Evolutionary conservation across 805 yeast species (phyloP).

Genomic region (Wickerhamomyces queroliae): DNA sequence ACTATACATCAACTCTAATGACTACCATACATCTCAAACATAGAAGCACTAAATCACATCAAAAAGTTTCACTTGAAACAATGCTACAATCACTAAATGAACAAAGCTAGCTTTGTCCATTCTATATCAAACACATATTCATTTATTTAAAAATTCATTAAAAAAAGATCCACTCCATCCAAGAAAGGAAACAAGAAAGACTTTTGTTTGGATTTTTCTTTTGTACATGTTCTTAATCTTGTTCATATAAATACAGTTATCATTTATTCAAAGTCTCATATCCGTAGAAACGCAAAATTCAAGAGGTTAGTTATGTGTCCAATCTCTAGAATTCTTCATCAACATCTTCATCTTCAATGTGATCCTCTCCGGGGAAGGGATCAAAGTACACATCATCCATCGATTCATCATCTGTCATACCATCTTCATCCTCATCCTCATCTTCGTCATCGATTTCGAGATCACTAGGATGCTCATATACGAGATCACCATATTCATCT

Average conservation of each 20-base stretch:
- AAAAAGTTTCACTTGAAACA: not conserved
- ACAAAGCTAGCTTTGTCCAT: not conserved
- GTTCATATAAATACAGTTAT: not conserved
- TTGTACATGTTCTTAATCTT: not conserved
- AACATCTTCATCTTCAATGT: not conserved
- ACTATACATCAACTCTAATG: no score
- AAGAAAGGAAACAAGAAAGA: not conserved
- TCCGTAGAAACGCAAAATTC: not conserved
- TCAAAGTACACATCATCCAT: slow-evolving; percentile 3
- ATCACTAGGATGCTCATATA: not conserved
- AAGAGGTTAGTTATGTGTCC: no score
- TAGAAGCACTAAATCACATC: slow-evolving; percentile 21
- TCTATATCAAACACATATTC: not conserved
- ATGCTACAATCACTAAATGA: no score
- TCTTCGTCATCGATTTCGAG: not conserved
- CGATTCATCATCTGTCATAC: slow-evolving; percentile 7
- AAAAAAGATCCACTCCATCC: no score
- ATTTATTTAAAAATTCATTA: not conserved
- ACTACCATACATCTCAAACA: slow-evolving; percentile 21
- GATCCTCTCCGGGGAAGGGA: no score
- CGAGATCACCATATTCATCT: no score
- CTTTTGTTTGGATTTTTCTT: no score
- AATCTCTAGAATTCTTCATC: no score
- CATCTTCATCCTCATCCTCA: slow-evolving; percentile 3
- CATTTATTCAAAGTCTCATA: not conserved